Conservation (phyloP, 169 alveolate species). For the Plasmodium knowlesi region DNA sequence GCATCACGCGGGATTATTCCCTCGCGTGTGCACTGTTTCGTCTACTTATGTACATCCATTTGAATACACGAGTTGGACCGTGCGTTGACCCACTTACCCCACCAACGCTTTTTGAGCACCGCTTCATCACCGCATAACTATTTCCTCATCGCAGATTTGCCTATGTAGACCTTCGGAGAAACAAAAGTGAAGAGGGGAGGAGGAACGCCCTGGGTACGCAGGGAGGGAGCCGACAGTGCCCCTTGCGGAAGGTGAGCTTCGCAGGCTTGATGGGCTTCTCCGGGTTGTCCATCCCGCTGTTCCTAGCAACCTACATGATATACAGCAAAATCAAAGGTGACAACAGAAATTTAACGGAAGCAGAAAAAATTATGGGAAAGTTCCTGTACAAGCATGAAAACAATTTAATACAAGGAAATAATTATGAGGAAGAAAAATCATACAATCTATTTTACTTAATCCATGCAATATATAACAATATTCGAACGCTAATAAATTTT, state of each 20-base stretch:
- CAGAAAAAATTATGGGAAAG: constrained; percentile 52
- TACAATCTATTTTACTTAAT: constrained; percentile 25
- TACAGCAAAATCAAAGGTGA: constrained; percentile 40
- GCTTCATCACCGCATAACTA: neutral
- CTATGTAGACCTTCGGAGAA: constrained; percentile 25
- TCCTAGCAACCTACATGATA: constrained; percentile 35
- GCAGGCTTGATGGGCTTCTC: constrained; percentile 25
- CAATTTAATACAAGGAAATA: neutral
- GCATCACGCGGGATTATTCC: neutral
- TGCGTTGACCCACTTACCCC: neutral
- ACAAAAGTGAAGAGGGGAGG: constrained; percentile 17
- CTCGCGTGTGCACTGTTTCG: neutral
- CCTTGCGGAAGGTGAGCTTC: constrained; percentile 19
- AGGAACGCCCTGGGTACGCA: constrained; percentile 11
- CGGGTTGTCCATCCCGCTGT: constrained; percentile 35
- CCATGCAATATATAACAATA: constrained; percentile 28
- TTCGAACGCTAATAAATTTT: constrained; percentile 34
- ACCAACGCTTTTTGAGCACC: too few relatives aligned
- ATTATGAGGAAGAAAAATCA: constrained; percentile 25
- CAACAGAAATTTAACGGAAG: constrained; percentile 33
- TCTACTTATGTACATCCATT: neutral
- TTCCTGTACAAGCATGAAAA: constrained; percentile 55
- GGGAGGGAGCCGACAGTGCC: neutral
- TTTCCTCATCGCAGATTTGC: constrained; percentile 3
- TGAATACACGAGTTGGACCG: neutral